A percentile compares a stretch with the other conserved stretches of the same genome.
phyloP scores from a whole-genome alignment of 2,329 filamentous ascomycete genomes.

The Diaporthe longicolla region DNA sequence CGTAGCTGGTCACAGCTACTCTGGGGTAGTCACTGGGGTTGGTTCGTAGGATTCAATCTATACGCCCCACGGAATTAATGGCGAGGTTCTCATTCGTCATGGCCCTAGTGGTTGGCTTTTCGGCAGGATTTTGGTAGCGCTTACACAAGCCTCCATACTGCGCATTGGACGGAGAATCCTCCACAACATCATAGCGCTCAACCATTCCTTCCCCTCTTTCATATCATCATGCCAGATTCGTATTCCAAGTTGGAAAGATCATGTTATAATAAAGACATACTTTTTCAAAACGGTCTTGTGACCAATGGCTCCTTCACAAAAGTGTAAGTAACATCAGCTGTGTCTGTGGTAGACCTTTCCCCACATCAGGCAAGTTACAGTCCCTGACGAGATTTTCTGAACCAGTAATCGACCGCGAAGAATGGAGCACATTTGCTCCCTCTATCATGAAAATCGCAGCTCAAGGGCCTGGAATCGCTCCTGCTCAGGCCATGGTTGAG shows the following conservation, averaged over 20 bases:
- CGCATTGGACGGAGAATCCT: not conserved
- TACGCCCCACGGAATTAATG: not conserved
- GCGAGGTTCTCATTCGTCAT: not conserved
- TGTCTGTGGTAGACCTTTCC: not conserved
- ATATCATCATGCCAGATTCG: not conserved
- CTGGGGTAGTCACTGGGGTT: too few relatives aligned
- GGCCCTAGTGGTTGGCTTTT: not conserved
- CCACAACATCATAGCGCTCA: not conserved
- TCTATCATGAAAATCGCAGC: constrained; percentile 18
- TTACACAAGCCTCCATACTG: not conserved
- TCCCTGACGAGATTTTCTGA: not conserved
- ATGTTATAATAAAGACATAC: not conserved
- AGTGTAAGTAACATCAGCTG: not conserved
- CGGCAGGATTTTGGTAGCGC: not conserved
- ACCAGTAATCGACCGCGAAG: constrained; percentile 29
- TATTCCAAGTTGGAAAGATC: not conserved
- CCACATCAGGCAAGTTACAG: not conserved
- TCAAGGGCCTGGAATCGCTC: constrained; percentile 40
- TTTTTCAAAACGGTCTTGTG: not conserved
- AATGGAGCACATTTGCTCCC: constrained; percentile 29
- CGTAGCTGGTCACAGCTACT: not conserved
- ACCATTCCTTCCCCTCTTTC: not conserved
- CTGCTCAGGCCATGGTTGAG: constrained; percentile 41
- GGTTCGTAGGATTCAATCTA: not conserved
- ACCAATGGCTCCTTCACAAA: not conserved